Evolutionary conservation across 2,329 filamentous ascomycete species (phyloP).

Genomic region (Trichoderma koningiopsis): DNA sequence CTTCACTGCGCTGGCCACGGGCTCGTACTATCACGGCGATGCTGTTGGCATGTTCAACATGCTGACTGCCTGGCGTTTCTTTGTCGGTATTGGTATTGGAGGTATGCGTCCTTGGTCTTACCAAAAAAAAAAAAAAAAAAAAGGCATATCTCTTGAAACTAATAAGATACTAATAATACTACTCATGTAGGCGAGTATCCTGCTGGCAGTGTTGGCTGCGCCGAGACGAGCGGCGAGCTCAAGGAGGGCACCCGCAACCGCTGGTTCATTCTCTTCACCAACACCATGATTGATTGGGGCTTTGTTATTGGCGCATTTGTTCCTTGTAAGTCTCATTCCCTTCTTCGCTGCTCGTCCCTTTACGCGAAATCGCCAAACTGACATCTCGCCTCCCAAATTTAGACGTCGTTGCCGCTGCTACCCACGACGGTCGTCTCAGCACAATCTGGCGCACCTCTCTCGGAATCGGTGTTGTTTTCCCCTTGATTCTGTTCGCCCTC

Average conservation of each 20-base stretch:
- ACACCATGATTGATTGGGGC: conserved; percentile 80
- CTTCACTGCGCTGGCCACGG: conserved; percentile 79
- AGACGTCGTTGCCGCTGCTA: conserved; percentile 59
- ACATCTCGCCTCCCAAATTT: background rate
- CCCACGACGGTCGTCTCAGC: conserved; percentile 61
- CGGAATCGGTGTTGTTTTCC: conserved; percentile 78
- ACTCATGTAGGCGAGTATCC: conserved; percentile 65
- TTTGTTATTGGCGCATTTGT: conserved; percentile 82
- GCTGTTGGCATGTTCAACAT: conserved; percentile 71
- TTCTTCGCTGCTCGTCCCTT: background rate
- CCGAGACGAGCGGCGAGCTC: conserved; percentile 82
- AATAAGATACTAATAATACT: background rate
- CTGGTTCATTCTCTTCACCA: conserved; percentile 91
- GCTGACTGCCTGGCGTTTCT: conserved; percentile 81
- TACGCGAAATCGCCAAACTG: background rate
- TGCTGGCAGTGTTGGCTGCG: conserved; percentile 79
- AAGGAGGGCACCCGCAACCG: conserved; percentile 79
- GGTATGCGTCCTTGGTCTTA: conserved; percentile 43
- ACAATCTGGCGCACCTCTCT: conserved; percentile 82
- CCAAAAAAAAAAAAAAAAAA: no score
- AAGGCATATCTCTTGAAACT: no score
- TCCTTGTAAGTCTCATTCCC: conserved; percentile 49
- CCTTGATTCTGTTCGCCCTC: conserved; percentile 68
- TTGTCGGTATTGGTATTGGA: conserved; percentile 79
- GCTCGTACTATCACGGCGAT: conserved; percentile 73